Evolutionary conservation across 805 yeast genomes (phyloP).

Genomic region (Sugiyamaella qingdaonensis): DNA sequence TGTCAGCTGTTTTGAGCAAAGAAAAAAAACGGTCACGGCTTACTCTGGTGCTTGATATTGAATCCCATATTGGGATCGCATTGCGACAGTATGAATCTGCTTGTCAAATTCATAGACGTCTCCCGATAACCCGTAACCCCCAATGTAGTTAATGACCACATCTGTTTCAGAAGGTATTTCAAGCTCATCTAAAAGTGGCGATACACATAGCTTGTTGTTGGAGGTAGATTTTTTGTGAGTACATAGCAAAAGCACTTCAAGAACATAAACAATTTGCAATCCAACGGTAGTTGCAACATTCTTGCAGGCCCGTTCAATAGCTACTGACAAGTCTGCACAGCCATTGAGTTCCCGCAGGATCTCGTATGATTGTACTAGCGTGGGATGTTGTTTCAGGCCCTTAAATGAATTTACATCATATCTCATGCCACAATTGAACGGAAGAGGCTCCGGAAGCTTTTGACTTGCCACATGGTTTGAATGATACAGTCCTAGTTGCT

Average conservation of each 20-base stretch:
- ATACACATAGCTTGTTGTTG: not conserved
- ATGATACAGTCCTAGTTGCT: too few species aligned
- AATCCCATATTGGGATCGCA: constrained; percentile 21
- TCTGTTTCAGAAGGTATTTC: constrained; percentile 7
- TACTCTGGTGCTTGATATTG: constrained; percentile 19
- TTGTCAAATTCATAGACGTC: constrained; percentile 17
- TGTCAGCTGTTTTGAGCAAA: not conserved
- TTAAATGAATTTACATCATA: constrained; percentile 12
- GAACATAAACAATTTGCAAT: constrained; percentile 25
- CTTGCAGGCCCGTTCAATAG: constrained; percentile 26
- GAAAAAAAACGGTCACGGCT: not conserved
- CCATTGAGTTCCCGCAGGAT: constrained; percentile 24
- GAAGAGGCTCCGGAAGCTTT: not conserved
- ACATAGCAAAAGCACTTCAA: constrained; percentile 21
- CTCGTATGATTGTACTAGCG: constrained; percentile 26
- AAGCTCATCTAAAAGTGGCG: not conserved
- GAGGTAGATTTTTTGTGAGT: not conserved
- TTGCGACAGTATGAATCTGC: constrained; percentile 18
- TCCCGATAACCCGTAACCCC: constrained; percentile 15
- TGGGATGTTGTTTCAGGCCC: constrained; percentile 15
- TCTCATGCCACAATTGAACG: constrained; percentile 1
- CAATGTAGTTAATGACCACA: constrained; percentile 18
- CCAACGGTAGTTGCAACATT: constrained; percentile 25
- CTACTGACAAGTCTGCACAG: constrained; percentile 22
- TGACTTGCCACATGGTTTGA: too few species aligned